These are phyloP conservation scores for Hsuehochloa calcarea DNA, from an alignment of 176 grass and related monocot species.

Conservation along the genomic window DNA sequence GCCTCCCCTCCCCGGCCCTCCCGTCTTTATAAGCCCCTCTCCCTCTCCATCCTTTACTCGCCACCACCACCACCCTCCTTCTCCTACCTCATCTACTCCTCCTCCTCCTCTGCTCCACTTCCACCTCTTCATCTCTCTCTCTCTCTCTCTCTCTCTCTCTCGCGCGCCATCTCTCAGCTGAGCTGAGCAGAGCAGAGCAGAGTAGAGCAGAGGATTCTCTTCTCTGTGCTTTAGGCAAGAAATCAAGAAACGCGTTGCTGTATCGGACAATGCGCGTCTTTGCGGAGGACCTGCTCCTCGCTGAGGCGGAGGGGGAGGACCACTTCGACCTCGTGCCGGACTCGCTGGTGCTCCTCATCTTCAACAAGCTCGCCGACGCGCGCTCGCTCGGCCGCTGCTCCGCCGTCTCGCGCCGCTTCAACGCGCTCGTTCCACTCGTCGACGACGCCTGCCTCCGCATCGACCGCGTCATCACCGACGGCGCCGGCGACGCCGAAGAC, in stretches of 20 bases:
- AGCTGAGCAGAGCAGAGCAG: background rate
- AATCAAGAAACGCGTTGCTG: background rate
- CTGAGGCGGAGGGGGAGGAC: slow-evolving; percentile 40
- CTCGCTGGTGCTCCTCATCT: slow-evolving; percentile 69
- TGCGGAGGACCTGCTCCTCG: slow-evolving; percentile 54
- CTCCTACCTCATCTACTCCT: slow-evolving; percentile 21
- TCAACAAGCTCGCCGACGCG: slow-evolving; percentile 74
- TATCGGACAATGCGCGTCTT: slow-evolving; percentile 52
- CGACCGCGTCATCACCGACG: slow-evolving; percentile 57
- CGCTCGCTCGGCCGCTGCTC: slow-evolving; percentile 59
- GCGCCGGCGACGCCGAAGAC: slow-evolving; percentile 11
- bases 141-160: too few species aligned
- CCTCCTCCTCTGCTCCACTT: background rate
- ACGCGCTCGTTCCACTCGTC: slow-evolving; percentile 63
- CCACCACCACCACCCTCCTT: background rate
- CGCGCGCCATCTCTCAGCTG: background rate
- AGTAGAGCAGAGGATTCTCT: background rate
- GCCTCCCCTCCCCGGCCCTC: background rate
- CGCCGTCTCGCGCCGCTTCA: slow-evolving; percentile 67
- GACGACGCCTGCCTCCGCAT: slow-evolving; percentile 62
- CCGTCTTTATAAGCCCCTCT: slow-evolving; percentile 46
- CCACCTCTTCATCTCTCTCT: background rate
- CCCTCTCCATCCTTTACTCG: slow-evolving; percentile 36
- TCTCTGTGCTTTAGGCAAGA: background rate
- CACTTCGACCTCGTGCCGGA: slow-evolving; percentile 68